Percentiles rank a stretch among this genome's conserved stretches.
Evolutionary conservation across 2,329 filamentous ascomycete genomes (phyloP).

Genomic region (Hawksworthiomyces lignivorus): DNA sequence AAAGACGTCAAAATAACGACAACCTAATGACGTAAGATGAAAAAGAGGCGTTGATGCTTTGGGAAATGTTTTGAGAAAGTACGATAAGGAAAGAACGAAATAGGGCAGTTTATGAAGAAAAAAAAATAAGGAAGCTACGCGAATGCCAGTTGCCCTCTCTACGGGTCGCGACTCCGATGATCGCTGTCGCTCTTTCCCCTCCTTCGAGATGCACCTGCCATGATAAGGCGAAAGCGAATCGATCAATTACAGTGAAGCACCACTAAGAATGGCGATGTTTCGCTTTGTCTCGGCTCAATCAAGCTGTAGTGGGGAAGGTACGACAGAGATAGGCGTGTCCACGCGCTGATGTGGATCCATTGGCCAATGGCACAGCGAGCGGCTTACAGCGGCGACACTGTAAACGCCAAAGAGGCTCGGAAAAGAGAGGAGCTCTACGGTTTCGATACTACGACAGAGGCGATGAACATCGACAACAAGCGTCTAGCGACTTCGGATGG

Average conservation of each 20-base stretch:
- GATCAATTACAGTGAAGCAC: too few relatives aligned
- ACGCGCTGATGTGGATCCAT: neutral
- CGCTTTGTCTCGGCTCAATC: slow-evolving; percentile 23
- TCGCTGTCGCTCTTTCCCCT: neutral
- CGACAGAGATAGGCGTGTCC: too few relatives aligned
- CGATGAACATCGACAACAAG: too few relatives aligned
- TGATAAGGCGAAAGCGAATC: slow-evolving; percentile 4
- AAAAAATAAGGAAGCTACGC: too few relatives aligned
- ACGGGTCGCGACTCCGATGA: slow-evolving; percentile 3
- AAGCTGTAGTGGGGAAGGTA: neutral
- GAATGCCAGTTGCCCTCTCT: too few relatives aligned
- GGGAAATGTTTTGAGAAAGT: too few relatives aligned
- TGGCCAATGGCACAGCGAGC: slow-evolving; percentile 2
- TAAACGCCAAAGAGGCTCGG: too few relatives aligned
- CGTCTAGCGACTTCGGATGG: too few relatives aligned
- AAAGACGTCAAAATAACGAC: neutral
- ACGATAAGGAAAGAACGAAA: neutral
- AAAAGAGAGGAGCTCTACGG: too few relatives aligned
- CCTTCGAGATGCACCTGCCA: slow-evolving; percentile 3
- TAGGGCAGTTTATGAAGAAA: too few relatives aligned
- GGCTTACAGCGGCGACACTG: neutral
- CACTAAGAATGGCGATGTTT: slow-evolving; percentile 3
- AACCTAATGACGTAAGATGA: neutral
- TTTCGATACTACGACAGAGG: too few relatives aligned
- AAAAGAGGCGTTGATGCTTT: too few relatives aligned